Evolutionary conservation across 345 rosid genomes (phyloP).

Genomic region (Salix dunnii): DNA sequence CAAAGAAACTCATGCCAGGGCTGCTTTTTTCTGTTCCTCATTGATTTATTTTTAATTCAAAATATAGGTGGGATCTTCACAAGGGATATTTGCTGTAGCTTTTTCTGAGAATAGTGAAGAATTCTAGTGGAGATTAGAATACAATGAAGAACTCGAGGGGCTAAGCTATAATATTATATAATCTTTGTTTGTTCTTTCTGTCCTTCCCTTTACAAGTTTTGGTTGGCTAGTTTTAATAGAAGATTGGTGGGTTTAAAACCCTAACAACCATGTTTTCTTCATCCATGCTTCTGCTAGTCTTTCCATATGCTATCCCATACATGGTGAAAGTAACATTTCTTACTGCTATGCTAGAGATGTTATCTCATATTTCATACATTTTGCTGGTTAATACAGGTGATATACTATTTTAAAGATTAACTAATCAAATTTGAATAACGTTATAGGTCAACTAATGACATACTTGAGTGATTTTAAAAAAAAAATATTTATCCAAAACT

Average conservation of each 20-base stretch:
- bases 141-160: background rate
- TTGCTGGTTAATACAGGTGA: no score
- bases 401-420: no score
- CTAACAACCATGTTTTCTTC: background rate
- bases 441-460: no score
- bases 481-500: no score
- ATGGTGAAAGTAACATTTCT: no score
- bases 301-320: no score
- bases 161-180: background rate
- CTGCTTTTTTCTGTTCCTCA: background rate
- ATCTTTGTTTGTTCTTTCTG: background rate
- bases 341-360: no score
- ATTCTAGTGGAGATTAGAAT: background rate
- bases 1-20: background rate
- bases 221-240: background rate
- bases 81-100: constrained; percentile 2
- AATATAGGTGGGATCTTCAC: background rate
- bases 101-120: background rate
- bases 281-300: no score
- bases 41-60: background rate
- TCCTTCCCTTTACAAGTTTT: background rate
- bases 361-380: no score
- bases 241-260: background rate
- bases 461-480: no score
- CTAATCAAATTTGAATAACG: no score